Conservation (phyloP, 495 filamentous ascomycete species). For the Hyphodiscus hymeniophilus region DNA sequence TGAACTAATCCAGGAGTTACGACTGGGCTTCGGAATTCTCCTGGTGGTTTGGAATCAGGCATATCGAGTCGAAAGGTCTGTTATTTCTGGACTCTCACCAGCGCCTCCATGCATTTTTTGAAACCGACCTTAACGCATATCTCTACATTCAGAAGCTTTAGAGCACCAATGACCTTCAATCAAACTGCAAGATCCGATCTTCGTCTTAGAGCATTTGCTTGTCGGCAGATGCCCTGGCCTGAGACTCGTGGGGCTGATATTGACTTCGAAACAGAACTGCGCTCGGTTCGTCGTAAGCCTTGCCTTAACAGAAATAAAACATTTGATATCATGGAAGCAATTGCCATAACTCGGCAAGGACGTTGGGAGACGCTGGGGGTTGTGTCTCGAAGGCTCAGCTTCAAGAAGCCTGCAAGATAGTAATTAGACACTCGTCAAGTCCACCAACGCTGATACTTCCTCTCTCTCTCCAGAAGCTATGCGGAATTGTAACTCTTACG, state of each 20-base stretch:
- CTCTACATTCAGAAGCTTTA: conserved; percentile 2
- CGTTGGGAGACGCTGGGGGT: conserved; percentile 29
- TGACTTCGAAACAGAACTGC: too few relatives aligned
- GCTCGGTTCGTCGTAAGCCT: too few relatives aligned
- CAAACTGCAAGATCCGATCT: background rate
- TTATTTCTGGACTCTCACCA: conserved; percentile 1
- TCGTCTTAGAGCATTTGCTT: too few relatives aligned
- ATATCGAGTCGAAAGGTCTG: conserved; percentile 7
- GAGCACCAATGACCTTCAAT: background rate
- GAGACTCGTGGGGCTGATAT: background rate
- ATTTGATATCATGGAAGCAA: conserved; percentile 31
- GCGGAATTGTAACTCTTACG: too few relatives aligned
- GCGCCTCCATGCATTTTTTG: too few relatives aligned
- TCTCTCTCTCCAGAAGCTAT: too few relatives aligned
- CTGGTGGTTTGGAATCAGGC: conserved; percentile 1
- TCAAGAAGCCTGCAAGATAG: too few relatives aligned
- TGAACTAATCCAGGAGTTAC: too few relatives aligned
- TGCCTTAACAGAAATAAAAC: too few relatives aligned
- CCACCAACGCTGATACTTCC: too few relatives aligned
- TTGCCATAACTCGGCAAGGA: conserved; percentile 36
- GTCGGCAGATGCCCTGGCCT: background rate
- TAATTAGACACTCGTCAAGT: too few relatives aligned
- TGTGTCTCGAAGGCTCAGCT: background rate
- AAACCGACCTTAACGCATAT: background rate
- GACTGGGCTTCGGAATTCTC: conserved; percentile 1